Evolutionary conservation across 306 rosid genomes (phyloP), one percentile per base, ranked within the genome.

Genomic region (Pyrus bretschneideri): DNA sequence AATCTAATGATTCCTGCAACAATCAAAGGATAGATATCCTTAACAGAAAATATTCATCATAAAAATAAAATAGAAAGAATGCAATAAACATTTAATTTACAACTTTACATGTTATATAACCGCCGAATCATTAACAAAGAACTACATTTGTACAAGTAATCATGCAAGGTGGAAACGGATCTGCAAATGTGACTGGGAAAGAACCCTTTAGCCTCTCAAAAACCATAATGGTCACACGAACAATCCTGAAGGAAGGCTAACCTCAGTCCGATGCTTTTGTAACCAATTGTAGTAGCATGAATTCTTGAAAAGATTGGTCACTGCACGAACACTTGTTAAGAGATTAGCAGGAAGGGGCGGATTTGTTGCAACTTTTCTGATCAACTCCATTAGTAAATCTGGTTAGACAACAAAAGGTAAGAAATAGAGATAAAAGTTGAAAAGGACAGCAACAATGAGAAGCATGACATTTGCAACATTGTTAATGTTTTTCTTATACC

Each of bases 261-360:
- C 98, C 98, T 92, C 96, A 78, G 88, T 83, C 30, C 87, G 87
- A 85, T 89, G 89, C 76, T 78, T 83, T 74, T 79, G 90, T 83
- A 95, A 86, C 98, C 97, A 95, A 85, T 72, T 83, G 85, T 73
- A 60, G 84, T 62, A 86, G 76, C 78, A 76, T 0, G 88, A 83
- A 81, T 88, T 85, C 90, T 90, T 92, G 82, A 95, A 95, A 69
- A 95, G 91, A 81, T 95, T 95, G 60, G 88, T 77, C n/a, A 92
- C 81, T 63, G 85, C 80, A n/a, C 98, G 98, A 68, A 86, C 69
- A 82, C 92, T 86, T 40, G 97, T 95, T 89, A 92, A 79, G 83
- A 89, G 81, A 86, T 92, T 92, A 72, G 96, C 96, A 65, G 97
- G 91, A 85, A 88, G 63, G 60, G 87, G 72, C 23, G 96, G 88